These are phyloP conservation scores for Nephromyces sp. DNA, from an alignment of 169 alveolate genomes.

Conservation along the genomic window DNA sequence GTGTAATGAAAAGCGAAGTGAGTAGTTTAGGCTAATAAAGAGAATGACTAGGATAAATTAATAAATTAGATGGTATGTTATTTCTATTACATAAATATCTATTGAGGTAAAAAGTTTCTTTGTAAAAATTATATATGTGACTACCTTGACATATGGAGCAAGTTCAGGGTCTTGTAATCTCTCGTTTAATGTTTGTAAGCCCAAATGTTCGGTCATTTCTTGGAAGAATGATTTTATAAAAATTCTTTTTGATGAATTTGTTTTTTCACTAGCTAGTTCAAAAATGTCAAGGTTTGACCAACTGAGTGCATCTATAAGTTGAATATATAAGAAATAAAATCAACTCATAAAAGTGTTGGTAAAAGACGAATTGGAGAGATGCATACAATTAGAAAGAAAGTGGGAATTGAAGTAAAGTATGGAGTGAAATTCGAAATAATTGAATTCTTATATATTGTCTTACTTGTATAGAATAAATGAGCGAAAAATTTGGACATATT, in stretches of 20 bases:
- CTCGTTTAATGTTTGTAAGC: conserved; percentile 3
- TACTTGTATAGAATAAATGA: conserved; percentile 70
- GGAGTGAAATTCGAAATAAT: not conserved
- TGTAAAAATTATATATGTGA: not conserved
- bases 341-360: not conserved
- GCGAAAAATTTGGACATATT: conserved; percentile 92
- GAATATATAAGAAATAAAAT: not conserved
- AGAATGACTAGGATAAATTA: conserved; percentile 13
- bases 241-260: conserved; percentile 92
- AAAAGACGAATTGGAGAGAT: not conserved
- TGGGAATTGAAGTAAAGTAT: not conserved
- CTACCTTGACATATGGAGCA: not conserved
- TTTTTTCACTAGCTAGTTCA: conserved; percentile 87
- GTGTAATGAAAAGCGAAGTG: conserved; percentile 62
- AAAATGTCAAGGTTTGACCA: conserved; percentile 80
- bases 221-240: conserved; percentile 87
- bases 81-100: not conserved
- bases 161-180: not conserved
- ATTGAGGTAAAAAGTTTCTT: not conserved
- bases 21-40: conserved; percentile 10
- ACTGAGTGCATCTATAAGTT: conserved; percentile 59
- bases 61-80: not conserved
- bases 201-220: conserved; percentile 72
- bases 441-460: not conserved
- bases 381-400: not conserved